A percentile compares a stretch with the other conserved stretches of the same genome.
Conservation (phyloP, 139 green algal genomes). For the Picochlorum costavermella region DNA sequence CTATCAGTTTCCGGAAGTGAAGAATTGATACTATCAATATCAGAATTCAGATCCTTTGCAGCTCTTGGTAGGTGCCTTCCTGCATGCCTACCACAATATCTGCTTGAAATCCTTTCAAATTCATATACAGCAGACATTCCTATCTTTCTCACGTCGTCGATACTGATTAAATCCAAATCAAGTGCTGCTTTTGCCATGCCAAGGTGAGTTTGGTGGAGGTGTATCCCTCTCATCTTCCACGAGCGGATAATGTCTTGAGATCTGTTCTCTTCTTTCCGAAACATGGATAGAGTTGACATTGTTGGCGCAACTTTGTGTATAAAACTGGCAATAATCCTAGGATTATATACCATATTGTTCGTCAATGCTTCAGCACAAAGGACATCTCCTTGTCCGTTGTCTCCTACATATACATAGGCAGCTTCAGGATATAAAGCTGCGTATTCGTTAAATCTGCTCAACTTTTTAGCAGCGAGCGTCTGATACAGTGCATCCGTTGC, state of each 20-base stretch:
- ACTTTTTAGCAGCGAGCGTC: constrained; percentile 41
- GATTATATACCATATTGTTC: constrained; percentile 9
- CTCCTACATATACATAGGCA: constrained; percentile 48
- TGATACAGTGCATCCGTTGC: constrained; percentile 23
- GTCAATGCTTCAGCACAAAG: constrained; percentile 41
- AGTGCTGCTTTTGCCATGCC: constrained; percentile 34
- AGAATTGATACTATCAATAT: constrained; percentile 34
- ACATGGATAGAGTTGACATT: constrained; percentile 23
- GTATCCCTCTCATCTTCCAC: constrained; percentile 34
- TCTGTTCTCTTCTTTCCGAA: constrained; percentile 6
- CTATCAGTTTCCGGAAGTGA: constrained; percentile 21
- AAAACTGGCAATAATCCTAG: constrained; percentile 31
- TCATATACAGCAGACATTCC: constrained; percentile 17
- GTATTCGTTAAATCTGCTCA: constrained; percentile 40
- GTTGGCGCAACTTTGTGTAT: constrained; percentile 33
- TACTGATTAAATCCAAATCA: constrained; percentile 32
- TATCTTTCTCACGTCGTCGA: constrained; percentile 23
- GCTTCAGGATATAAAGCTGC: constrained; percentile 49
- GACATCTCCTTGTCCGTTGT: constrained; percentile 62
- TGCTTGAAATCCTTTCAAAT: constrained; percentile 20
- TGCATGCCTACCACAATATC: constrained; percentile 19
- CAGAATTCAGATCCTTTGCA: constrained; percentile 28
- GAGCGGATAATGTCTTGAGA: constrained; percentile 17
- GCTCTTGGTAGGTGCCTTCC: constrained; percentile 23
- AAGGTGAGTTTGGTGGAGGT: constrained; percentile 34